phyloP scores from a whole-genome alignment of 345 rosid genomes.

The Camelina neglecta region DNA sequence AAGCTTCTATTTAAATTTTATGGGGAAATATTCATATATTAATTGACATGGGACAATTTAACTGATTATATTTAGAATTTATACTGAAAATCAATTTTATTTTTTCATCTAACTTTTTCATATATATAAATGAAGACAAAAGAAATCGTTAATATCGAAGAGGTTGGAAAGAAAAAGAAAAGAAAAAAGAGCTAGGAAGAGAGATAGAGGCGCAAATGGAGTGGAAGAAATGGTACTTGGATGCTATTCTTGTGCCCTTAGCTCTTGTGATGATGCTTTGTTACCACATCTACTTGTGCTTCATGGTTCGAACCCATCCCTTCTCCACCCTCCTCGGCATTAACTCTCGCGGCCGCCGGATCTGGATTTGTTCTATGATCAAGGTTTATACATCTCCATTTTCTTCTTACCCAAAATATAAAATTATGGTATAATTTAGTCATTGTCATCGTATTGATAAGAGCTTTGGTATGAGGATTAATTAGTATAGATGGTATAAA shows the following conservation, averaged over 20 bases:
- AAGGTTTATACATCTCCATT: slow-evolving; percentile 54
- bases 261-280: slow-evolving; percentile 50
- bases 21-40: background rate
- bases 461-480: slow-evolving; percentile 3
- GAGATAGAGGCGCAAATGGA: slow-evolving; percentile 27
- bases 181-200: background rate
- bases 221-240: slow-evolving; percentile 60
- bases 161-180: background rate
- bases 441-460: background rate
- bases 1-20: no score
- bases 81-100: background rate
- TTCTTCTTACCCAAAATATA: background rate
- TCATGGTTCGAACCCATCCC: slow-evolving; percentile 70
- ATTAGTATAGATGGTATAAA: background rate
- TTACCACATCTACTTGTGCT: slow-evolving; percentile 72
- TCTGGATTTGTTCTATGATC: slow-evolving; percentile 80
- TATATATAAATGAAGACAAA: background rate
- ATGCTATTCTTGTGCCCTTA: slow-evolving; percentile 67
- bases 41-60: background rate
- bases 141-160: slow-evolving; percentile 11
- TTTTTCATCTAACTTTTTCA: no score
- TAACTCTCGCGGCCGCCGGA: slow-evolving; percentile 60
- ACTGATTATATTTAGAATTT: no score
- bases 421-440: background rate
- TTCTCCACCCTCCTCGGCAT: slow-evolving; percentile 76